These are phyloP conservation scores for Alternaria solani DNA, from an alignment of 2,329 filamentous ascomycete species.

Conservation along the genomic window DNA sequence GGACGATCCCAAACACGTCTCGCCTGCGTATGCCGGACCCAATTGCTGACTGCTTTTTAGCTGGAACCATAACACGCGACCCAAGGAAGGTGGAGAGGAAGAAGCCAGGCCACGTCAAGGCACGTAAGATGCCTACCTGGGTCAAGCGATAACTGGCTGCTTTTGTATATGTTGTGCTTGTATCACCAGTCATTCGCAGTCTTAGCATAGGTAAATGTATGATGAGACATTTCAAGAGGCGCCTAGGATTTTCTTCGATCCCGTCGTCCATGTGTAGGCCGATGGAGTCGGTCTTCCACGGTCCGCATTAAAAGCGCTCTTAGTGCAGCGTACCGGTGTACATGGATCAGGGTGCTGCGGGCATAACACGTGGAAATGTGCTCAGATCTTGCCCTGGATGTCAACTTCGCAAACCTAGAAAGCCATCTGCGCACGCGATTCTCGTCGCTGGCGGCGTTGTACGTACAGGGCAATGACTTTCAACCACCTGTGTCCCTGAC, in stretches of 20 bases:
- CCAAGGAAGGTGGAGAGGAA: slow-evolving; percentile 94
- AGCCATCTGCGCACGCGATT: slow-evolving; percentile 1
- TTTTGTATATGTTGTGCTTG: slow-evolving; percentile 39
- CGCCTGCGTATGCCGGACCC: slow-evolving; percentile 17
- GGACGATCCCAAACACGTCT: slow-evolving; percentile 12
- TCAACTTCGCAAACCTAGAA: neutral
- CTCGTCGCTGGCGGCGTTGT: neutral
- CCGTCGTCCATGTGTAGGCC: neutral
- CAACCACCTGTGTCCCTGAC: neutral
- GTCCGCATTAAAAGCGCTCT: slow-evolving; percentile 1
- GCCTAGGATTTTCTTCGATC: neutral
- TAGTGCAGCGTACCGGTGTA: neutral
- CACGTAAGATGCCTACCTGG: slow-evolving; percentile 97
- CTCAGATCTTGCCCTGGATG: neutral
- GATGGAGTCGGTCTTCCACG: neutral
- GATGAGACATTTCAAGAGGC: slow-evolving; percentile 7
- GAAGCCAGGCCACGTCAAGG: slow-evolving; percentile 95
- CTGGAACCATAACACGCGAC: slow-evolving; percentile 91
- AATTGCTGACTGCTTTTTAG: slow-evolving; percentile 65
- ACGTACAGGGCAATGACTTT: slow-evolving; percentile 1
- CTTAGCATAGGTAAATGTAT: slow-evolving; percentile 26
- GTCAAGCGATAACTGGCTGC: slow-evolving; percentile 73
- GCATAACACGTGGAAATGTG: neutral
- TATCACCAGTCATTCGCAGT: slow-evolving; percentile 17
- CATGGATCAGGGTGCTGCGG: neutral